Evolutionary conservation across 2,329 filamentous ascomycete genomes (phyloP), one percentile per base, ranked within the genome.

Genomic region (Orbilia oligospora): DNA sequence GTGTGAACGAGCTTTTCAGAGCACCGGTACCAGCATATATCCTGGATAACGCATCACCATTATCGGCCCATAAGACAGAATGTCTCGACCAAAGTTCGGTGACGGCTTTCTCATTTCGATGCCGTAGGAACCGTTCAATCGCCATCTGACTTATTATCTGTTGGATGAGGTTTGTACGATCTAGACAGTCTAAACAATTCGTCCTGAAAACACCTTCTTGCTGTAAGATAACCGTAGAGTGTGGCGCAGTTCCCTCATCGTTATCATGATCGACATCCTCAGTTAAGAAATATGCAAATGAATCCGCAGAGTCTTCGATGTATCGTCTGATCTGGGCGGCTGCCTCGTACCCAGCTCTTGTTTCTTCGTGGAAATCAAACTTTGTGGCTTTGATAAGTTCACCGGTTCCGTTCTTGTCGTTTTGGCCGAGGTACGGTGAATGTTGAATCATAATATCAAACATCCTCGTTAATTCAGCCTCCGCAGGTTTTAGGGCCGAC

Each of bases 21-120:
- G 96, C 96, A 3, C 96, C 96, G 2, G 96, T 99, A 24, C 96
- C 96, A 8, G 96, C 96, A 83, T 99, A 99, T 27, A 97, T 98
- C 83, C 93, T 93, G 12, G 94, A 97, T 58, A 99, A 85, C 5
- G 92, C 92, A 85, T 99, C 96, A 22, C 96, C 96, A 83, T 97
- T 98, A 84, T 99, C 96, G 38, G 96, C 96, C 96, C 96, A 99
- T 0, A 99, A 87, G 78, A 90, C 96, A 8, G 93, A 94, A 85
- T 99, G 96, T 61, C 93, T 88, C 85, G 93, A 91, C 92, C 94
- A 97, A 82, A 98, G 94, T 83, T 98, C 94, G 0, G 91, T 89
- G 9, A 88, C 87, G 0, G 92, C 91, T 79, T 87, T 88, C 80
- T 93, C 90, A 27, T 88, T 88, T 77, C 91, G 88, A 81, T 97